Percentiles rank a stretch among this genome's conserved stretches.
phyloP scores from a whole-genome alignment of 2,329 filamentous ascomycete species.

The Phialocephala sp. region DNA sequence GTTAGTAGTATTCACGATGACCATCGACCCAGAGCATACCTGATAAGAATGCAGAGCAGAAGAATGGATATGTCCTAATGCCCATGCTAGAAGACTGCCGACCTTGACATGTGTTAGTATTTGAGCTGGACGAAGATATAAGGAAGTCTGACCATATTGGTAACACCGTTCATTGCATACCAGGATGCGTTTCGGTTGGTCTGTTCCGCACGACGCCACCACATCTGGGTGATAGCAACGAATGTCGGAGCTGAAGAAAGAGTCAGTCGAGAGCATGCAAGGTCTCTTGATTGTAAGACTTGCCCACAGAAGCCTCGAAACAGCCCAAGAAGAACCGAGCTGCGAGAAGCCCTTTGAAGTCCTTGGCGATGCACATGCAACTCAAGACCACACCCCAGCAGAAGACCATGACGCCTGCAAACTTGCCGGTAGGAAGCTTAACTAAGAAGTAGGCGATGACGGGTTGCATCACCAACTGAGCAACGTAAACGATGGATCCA shows the following conservation, averaged over 20 bases:
- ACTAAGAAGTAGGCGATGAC: constrained; percentile 58
- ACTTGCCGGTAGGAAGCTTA: constrained; percentile 59
- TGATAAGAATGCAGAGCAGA: constrained; percentile 45
- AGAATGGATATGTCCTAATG: constrained; percentile 61
- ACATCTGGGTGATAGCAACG: constrained; percentile 64
- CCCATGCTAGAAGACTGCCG: constrained; percentile 42
- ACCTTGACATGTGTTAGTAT: constrained; percentile 20
- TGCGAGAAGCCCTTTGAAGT: constrained; percentile 45
- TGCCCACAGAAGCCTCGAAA: constrained; percentile 54
- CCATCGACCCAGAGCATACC: neutral
- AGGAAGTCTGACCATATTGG: constrained; percentile 50
- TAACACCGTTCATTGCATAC: constrained; percentile 66
- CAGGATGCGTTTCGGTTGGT: constrained; percentile 61
- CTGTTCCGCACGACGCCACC: constrained; percentile 65
- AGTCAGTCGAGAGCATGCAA: neutral
- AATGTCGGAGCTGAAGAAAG: constrained; percentile 52
- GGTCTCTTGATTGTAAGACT: neutral
- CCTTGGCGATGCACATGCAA: constrained; percentile 40
- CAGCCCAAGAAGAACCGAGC: constrained; percentile 52
- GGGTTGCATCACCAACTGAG: constrained; percentile 63
- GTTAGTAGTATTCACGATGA: neutral
- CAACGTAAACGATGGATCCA: constrained; percentile 64
- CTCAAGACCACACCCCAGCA: constrained; percentile 58
- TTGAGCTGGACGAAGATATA: constrained; percentile 43
- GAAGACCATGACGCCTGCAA: constrained; percentile 56